Conservation (phyloP, 2,329 filamentous ascomycete genomes). For the Zalaria obscura region DNA sequence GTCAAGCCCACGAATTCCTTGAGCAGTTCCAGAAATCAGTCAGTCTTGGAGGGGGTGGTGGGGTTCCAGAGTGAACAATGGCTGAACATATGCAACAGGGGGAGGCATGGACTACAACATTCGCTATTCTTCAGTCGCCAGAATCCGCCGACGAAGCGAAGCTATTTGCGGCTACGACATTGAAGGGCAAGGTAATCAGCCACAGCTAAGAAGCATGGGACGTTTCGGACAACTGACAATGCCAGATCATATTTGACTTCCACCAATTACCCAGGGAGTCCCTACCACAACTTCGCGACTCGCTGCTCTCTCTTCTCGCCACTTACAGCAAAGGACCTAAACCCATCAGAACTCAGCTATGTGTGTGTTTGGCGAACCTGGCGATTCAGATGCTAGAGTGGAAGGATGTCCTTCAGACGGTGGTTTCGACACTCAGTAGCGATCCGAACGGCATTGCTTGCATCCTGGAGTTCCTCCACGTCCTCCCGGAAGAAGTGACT, state of each 20-base stretch:
- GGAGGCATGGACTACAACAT: slow-evolving; percentile 80
- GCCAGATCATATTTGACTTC: slow-evolving; percentile 89
- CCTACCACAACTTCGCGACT: slow-evolving; percentile 64
- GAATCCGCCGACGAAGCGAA: slow-evolving; percentile 71
- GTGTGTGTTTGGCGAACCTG: slow-evolving; percentile 84
- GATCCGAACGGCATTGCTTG: slow-evolving; percentile 69
- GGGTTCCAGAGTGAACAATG: background rate
- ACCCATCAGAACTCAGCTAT: slow-evolving; percentile 68
- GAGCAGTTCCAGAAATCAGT: slow-evolving; percentile 98
- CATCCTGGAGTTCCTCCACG: slow-evolving; percentile 89
- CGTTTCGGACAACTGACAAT: slow-evolving; percentile 10
- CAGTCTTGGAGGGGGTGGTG: slow-evolving; percentile 23
- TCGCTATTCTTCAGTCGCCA: slow-evolving; percentile 68
- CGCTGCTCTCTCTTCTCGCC: slow-evolving; percentile 68
- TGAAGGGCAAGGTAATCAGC: slow-evolving; percentile 79
- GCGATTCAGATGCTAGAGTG: slow-evolving; percentile 93
- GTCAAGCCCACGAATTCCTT: slow-evolving; percentile 79
- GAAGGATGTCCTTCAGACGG: slow-evolving; percentile 79
- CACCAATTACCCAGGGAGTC: slow-evolving; percentile 70
- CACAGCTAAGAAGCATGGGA: slow-evolving; percentile 1
- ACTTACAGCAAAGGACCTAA: slow-evolving; percentile 71
- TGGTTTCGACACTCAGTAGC: slow-evolving; percentile 64
- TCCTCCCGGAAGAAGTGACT: slow-evolving; percentile 95
- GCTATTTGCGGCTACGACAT: slow-evolving; percentile 87
- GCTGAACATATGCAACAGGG: slow-evolving; percentile 39